Percentiles rank a stretch among this genome's conserved stretches.
phyloP scores from a whole-genome alignment of 2,329 filamentous ascomycete species.

The Xylariaceae sp. region DNA sequence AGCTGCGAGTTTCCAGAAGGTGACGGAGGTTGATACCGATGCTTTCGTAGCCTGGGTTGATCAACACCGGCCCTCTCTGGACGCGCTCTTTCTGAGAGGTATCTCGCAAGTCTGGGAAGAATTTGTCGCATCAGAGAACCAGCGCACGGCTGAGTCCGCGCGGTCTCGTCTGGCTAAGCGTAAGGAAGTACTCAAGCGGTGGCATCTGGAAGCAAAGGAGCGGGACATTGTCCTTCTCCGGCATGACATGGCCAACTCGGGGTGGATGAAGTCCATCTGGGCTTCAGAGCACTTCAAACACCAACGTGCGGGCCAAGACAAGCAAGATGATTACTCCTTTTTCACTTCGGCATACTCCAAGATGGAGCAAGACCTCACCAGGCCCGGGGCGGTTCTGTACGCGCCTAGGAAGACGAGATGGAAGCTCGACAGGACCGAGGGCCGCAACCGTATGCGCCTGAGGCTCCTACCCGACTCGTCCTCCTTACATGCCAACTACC shows the following conservation, averaged over 20 bases:
- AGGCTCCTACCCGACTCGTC: constrained; percentile 75
- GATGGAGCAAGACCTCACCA: constrained; percentile 70
- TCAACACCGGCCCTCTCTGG: constrained; percentile 69
- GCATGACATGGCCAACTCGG: constrained; percentile 81
- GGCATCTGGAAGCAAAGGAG: constrained; percentile 64
- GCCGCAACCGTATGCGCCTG: constrained; percentile 88
- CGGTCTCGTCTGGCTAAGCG: constrained; percentile 66
- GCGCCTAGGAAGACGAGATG: constrained; percentile 63
- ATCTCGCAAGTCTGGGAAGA: constrained; percentile 82
- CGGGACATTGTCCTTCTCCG: constrained; percentile 67
- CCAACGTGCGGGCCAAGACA: constrained; percentile 82
- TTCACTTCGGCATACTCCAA: constrained; percentile 69
- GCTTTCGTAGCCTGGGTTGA: constrained; percentile 87
- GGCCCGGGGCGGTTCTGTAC: constrained; percentile 76
- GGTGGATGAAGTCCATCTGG: constrained; percentile 96
- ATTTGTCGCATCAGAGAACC: constrained; percentile 79
- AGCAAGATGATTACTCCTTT: constrained; percentile 82
- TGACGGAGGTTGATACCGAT: constrained; percentile 84
- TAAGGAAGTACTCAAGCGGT: constrained; percentile 74
- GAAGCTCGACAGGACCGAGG: constrained; percentile 94
- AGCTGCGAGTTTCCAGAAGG: constrained; percentile 70
- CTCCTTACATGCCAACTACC: constrained; percentile 65
- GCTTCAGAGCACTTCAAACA: constrained; percentile 88
- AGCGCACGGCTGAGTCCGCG: constrained; percentile 69
- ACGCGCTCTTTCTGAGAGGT: constrained; percentile 74